phyloP scores from a whole-genome alignment of 345 rosid species.

The Reutealis trisperma region DNA sequence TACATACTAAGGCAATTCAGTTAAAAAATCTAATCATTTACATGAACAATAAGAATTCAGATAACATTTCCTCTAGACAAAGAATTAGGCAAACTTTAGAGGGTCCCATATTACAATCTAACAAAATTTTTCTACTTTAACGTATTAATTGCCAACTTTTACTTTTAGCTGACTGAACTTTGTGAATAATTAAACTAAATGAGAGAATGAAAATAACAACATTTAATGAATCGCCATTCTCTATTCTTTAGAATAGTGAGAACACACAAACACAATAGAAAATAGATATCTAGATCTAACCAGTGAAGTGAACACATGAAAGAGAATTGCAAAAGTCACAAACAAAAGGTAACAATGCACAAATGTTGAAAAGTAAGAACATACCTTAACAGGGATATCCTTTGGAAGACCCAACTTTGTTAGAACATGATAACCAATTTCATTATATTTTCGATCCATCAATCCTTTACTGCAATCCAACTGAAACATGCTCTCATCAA shows the following conservation, averaged over 20 bases:
- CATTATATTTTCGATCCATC: slow-evolving; percentile 44
- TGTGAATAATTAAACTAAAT: not conserved
- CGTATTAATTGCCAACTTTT: not conserved
- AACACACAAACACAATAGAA: slow-evolving; percentile 1
- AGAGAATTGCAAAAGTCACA: slow-evolving; percentile 8
- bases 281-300: not conserved
- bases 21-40: not conserved
- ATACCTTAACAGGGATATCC: slow-evolving; percentile 69
- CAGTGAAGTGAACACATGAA: not conserved
- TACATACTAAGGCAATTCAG: not conserved
- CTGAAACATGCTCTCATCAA: slow-evolving; percentile 41
- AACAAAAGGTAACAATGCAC: not conserved
- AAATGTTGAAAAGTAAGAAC: slow-evolving; percentile 11
- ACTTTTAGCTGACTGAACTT: not conserved
- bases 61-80: not conserved
- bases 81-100: not conserved
- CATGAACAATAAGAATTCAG: not conserved
- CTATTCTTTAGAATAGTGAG: not conserved
- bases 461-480: slow-evolving; percentile 42
- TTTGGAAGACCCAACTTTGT: slow-evolving; percentile 58
- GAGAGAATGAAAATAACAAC: not conserved
- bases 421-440: slow-evolving; percentile 58
- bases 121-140: not conserved
- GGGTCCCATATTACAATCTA: not conserved
- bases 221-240: not conserved